Evolutionary conservation across 495 filamentous ascomycete genomes (phyloP), one percentile per base, ranked within the genome.

Genomic region (Trypethelium eluteriae): DNA sequence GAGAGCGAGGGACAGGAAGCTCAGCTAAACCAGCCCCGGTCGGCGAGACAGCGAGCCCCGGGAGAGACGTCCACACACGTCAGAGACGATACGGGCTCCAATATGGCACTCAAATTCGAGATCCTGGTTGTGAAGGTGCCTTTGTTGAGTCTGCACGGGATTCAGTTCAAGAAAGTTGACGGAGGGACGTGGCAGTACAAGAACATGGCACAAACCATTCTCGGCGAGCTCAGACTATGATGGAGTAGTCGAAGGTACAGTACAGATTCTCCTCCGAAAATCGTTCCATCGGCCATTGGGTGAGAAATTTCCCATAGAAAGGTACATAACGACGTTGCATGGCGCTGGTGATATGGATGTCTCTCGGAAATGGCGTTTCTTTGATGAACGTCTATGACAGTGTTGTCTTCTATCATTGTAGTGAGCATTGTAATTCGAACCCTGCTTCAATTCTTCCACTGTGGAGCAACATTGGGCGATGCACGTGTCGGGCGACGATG

Each of bases 181-280:
- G 96, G 94, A 5, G 90, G 93, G 47, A 96, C 94, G 68, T 97
- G 93, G 93, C 92, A 96, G 77, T 99, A 97, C 74, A 96, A 96
- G 79, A 90, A 91, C 68, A 92, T 98, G 90, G 94, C 94, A 53
- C 91, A 95, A 76, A 90, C 90, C 73, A 98, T 99, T 74, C 79
- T 99, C 69, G 84, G 88, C 72, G 92, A 93, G 71, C 76, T 99
- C 73, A 85, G 90, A 74, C 83, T 98, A 67, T 97, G 77, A 80
- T 70, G 53, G 63, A 41, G 6, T 10, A 41, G 63, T 64, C 25
- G 66, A 59, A 10, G 57, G 66, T 32, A 36, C 10, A 18, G 34
- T 32, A 36, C 18, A 12, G 16, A 2, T 5, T 9, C 12, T 53
- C 5, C 5, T 16, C 5, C 7, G 14, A 18, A 53, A 53, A 5